A percentile compares a stretch with the other conserved stretches of the same genome.
Evolutionary conservation across 2,329 filamentous ascomycete species (phyloP).

Genomic region (Sporothrix mexicana): DNA sequence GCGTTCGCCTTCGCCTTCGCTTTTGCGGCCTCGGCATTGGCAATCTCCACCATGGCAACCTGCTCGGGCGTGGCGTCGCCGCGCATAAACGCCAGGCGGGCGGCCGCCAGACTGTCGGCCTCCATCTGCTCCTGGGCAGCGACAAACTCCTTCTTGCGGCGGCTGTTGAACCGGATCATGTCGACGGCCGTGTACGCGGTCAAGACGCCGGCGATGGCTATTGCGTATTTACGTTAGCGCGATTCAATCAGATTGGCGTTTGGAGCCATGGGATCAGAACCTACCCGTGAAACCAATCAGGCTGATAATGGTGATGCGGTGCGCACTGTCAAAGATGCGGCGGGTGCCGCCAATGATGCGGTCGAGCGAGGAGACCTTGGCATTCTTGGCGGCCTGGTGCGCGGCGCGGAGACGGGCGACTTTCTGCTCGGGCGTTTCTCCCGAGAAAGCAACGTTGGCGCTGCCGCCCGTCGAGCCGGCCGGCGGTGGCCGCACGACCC

Average conservation of each 20-base stretch:
- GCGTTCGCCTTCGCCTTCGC: too few relatives aligned
- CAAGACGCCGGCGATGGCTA: conserved; percentile 61
- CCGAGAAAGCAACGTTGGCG: conserved; percentile 33
- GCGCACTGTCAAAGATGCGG: conserved; percentile 60
- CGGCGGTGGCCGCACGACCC: too few relatives aligned
- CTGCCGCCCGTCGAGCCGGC: background rate
- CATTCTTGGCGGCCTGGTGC: conserved; percentile 68
- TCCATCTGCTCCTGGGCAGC: conserved; percentile 60
- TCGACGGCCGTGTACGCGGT: conserved; percentile 66
- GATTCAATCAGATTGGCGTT: too few relatives aligned
- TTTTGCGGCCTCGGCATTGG: conserved; percentile 53
- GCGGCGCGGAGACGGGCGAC: conserved; percentile 71
- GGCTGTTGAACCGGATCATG: conserved; percentile 66
- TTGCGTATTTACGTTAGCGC: background rate
- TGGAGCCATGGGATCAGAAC: conserved; percentile 35
- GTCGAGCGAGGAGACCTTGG: conserved; percentile 61
- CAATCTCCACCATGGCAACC: conserved; percentile 62
- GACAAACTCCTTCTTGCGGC: conserved; percentile 64
- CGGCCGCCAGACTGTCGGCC: conserved; percentile 61
- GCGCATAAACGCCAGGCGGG: conserved; percentile 65
- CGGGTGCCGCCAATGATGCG: conserved; percentile 55
- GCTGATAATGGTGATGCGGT: conserved; percentile 60
- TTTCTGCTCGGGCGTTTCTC: conserved; percentile 72
- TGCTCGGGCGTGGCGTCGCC: conserved; percentile 63
- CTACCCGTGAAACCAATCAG: conserved; percentile 64